phyloP scores from a whole-genome alignment of 805 yeast species.

The Saccharomyces eubayanus region DNA sequence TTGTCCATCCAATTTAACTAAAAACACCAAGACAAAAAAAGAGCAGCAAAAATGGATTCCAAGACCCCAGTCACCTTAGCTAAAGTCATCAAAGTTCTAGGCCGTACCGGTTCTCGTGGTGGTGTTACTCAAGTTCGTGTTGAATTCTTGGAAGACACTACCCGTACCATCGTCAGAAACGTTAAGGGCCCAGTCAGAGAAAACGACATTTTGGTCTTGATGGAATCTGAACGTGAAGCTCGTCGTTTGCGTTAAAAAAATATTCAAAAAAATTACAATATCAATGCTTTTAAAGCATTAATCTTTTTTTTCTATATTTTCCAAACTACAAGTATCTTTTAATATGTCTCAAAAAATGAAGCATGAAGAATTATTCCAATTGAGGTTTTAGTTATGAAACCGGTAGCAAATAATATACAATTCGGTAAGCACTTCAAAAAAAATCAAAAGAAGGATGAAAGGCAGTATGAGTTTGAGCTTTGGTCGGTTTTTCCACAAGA shows the following conservation, averaged over 20 bases:
- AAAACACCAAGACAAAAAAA: not conserved
- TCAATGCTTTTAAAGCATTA: not conserved
- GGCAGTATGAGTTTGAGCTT: not conserved
- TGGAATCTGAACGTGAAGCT: slow-evolving; percentile 99
- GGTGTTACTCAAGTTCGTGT: slow-evolving; percentile 99
- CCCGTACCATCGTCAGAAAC: slow-evolving; percentile 95
- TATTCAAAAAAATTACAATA: not conserved
- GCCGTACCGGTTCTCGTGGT: slow-evolving; percentile 99
- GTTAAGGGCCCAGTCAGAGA: slow-evolving; percentile 97
- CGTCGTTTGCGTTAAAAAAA: slow-evolving; percentile 69
- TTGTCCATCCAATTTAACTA: not conserved
- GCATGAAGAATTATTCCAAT: not conserved
- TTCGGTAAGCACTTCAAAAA: not conserved
- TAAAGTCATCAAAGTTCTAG: slow-evolving; percentile 98
- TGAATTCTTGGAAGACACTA: slow-evolving; percentile 89
- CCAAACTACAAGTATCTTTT: not conserved
- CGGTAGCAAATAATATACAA: not conserved
- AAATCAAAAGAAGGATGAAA: not conserved
- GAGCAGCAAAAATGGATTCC: slow-evolving; percentile 29
- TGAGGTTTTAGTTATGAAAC: not conserved
- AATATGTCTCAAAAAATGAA: not conserved
- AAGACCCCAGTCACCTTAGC: slow-evolving; percentile 97
- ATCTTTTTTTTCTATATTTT: not conserved
- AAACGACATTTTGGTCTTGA: slow-evolving; percentile 95
- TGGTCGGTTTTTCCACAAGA: not conserved